These are phyloP conservation scores for Alternaria sp. DNA, from an alignment of 2,329 filamentous ascomycete species.

Conservation along the genomic window DNA sequence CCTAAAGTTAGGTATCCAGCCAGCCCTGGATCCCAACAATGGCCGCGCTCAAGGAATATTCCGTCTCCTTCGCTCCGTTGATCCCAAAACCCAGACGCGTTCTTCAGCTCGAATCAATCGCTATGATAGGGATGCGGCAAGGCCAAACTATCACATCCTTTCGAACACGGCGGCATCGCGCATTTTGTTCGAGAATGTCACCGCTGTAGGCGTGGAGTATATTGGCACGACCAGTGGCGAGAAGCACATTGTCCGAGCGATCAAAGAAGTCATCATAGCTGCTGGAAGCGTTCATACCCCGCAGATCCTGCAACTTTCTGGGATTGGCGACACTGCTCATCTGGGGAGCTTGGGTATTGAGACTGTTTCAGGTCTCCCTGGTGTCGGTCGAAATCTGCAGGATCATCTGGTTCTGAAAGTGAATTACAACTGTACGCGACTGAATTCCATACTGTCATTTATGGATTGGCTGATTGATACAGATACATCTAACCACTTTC, in stretches of 20 bases:
- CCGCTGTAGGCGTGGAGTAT: conserved; percentile 28
- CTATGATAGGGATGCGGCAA: conserved; percentile 34
- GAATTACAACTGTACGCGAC: conserved; percentile 26
- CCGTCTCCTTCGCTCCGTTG: conserved; percentile 33
- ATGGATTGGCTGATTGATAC: background rate
- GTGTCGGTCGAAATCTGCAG: conserved; percentile 38
- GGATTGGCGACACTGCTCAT: conserved; percentile 54
- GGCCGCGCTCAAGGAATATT: conserved; percentile 42
- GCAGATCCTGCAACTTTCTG: conserved; percentile 67
- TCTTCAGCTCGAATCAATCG: conserved; percentile 39
- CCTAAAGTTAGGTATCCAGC: conserved; percentile 17
- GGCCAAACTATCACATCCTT: conserved; percentile 41
- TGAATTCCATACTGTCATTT: background rate
- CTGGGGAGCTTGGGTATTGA: conserved; percentile 22
- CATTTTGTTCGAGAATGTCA: conserved; percentile 20
- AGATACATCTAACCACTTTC: conserved; percentile 21
- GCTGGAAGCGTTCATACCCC: conserved; percentile 66
- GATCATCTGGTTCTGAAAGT: conserved; percentile 30
- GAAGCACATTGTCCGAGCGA: conserved; percentile 15
- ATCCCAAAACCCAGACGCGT: conserved; percentile 36
- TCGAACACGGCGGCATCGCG: conserved; percentile 24
- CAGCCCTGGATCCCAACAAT: conserved; percentile 19
- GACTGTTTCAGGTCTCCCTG: conserved; percentile 26
- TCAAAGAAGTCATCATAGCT: conserved; percentile 62
- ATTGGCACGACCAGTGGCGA: conserved; percentile 5